Evolutionary conservation across 176 grass and related monocot species (phyloP).

Genomic region (Cenchrus fungigraminus): DNA sequence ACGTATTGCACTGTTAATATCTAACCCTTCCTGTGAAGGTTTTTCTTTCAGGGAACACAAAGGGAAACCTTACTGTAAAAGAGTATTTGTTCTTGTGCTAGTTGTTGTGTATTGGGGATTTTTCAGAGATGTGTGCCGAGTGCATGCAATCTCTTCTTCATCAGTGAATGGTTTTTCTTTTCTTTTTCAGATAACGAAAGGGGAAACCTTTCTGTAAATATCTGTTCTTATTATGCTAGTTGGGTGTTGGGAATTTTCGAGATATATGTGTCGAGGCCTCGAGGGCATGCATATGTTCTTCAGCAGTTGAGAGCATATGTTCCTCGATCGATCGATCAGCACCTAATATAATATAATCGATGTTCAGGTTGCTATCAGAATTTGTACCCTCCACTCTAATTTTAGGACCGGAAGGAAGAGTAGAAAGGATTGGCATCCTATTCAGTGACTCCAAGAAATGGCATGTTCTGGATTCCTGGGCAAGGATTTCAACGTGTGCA

Average conservation of each 20-base stretch:
- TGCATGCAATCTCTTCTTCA: neutral
- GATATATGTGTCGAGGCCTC: neutral
- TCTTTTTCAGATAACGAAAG: neutral
- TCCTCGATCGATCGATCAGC: neutral
- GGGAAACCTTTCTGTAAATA: neutral
- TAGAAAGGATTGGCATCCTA: neutral
- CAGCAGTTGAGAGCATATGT: neutral
- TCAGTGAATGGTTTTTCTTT: neutral
- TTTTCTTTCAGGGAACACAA: neutral
- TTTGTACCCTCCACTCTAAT: constrained; percentile 19
- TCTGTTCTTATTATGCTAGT: neutral
- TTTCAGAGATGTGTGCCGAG: neutral
- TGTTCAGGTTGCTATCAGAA: constrained; percentile 18
- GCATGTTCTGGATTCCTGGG: neutral
- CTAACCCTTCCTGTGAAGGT: neutral
- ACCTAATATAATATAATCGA: neutral
- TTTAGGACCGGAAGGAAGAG: neutral
- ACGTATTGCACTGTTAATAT: neutral
- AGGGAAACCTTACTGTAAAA: neutral
- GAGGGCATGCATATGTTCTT: neutral
- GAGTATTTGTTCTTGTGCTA: neutral
- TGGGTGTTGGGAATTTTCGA: neutral
- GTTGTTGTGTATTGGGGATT: neutral
- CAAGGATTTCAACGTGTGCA: constrained; percentile 9
- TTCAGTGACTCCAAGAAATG: constrained; percentile 18